These are phyloP conservation scores for slime mould (Dictyostelium discoideum) DNA, from an alignment of 78 protist species.

Conservation along the genomic window DNA sequence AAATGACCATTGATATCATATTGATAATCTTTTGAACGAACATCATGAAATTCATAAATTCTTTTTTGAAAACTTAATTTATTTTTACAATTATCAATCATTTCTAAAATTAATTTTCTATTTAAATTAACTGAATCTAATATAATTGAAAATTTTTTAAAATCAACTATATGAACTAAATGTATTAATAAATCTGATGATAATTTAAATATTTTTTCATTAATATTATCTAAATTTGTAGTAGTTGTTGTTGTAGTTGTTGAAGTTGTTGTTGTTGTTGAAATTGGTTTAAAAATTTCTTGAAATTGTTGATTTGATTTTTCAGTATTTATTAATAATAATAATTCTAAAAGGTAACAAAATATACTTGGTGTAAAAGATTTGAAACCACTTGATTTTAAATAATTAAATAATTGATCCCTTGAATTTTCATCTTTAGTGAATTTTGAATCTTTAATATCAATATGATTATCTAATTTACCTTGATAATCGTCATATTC, in stretches of 20 bases:
- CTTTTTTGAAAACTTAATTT: not conserved
- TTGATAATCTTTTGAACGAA: not conserved
- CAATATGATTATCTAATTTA: too few species aligned
- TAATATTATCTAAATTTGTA: not conserved
- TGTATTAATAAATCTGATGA: not conserved
- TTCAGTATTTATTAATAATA: not conserved
- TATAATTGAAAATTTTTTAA: not conserved
- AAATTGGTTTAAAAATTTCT: not conserved
- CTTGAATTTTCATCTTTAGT: not conserved
- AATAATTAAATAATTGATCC: not conserved
- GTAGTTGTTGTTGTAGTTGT: not conserved
- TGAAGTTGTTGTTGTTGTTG: not conserved
- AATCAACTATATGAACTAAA: not conserved
- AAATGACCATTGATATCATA: not conserved
- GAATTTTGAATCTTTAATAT: not conserved
- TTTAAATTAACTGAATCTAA: not conserved
- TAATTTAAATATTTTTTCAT: not conserved
- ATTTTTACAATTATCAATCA: not conserved
- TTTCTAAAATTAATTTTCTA: not conserved
- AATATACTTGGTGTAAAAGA: not conserved
- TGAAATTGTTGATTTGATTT: not conserved
- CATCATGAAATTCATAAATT: not conserved
- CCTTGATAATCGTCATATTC: not conserved
- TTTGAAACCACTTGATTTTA: not conserved
- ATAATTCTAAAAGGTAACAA: not conserved